Evolutionary conservation across 1,284 basidiomycete species (phyloP), one percentile per base, ranked within the genome.

Genomic region (Sanghuangporus weigelae): DNA sequence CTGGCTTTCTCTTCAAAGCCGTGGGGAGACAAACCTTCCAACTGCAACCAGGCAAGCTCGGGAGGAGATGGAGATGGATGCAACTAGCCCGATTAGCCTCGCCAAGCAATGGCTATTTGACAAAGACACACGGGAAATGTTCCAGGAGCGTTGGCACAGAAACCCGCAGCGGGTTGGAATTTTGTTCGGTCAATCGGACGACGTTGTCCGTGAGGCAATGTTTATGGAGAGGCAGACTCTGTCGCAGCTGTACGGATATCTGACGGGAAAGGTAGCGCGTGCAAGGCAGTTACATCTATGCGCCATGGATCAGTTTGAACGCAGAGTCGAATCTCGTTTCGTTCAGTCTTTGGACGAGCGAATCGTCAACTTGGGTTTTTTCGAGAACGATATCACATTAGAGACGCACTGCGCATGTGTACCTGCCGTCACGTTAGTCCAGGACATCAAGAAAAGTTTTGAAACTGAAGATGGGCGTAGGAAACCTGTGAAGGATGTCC

Each of bases 201-300:
- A 79, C 10, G 79, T 77, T 2, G 79, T 89, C 53, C 81, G 82
- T 42, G 81, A 84, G 12, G 78, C 82, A n/a, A 76, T 91, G 60
- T 73, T 90, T 8, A 79, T 82, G 0, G 88, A 92, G 70, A 79
- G 81, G 59, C 83, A 82, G 57, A 88, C 87, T 0, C 68, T 87
- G 16, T 80, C 83, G 6, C 90, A 93, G 68, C 66, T 82, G 39
- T 89, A 89, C 70, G 90, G 90, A 14, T 90, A 82, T 70, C 79
- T 88, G 53, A 76, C 83, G 23, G 89, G 85, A 11, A 87, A 84
- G 69, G 80, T 81, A 39, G 74, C 83, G 8, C 81, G 91, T 48
- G 82, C 84, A 11, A 82, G 83, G 40, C 78, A 82, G 63, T 74
- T 92, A 1, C 89, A 93, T 71, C 72, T 88, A n/a, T 74, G 78